A percentile compares a stretch with the other conserved stretches of the same genome.
These are phyloP conservation scores for Linnemannia elongata DNA, from an alignment of 192 early-diverging fungal species.

Conservation along the genomic window DNA sequence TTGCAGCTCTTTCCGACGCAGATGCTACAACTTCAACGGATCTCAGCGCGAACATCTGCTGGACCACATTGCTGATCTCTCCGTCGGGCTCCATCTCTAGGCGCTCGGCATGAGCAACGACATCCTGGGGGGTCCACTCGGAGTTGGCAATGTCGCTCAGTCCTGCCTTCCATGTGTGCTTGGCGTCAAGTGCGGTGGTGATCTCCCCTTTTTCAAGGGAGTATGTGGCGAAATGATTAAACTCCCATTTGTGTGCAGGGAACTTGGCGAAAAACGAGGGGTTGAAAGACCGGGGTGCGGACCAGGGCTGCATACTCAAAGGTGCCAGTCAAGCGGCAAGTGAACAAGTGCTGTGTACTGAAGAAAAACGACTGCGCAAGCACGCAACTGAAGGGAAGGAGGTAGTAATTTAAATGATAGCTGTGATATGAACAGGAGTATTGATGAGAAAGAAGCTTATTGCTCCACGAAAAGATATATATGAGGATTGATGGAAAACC, in stretches of 20 bases:
- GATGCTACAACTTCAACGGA: conserved; percentile 4
- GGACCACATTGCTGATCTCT: conserved; percentile 5
- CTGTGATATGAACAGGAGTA: too few relatives aligned
- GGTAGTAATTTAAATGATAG: too few relatives aligned
- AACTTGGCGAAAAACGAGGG: conserved; percentile 13
- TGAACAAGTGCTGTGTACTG: not conserved
- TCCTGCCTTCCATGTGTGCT: not conserved
- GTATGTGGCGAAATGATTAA: conserved; percentile 13
- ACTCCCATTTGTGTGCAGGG: conserved; percentile 20
- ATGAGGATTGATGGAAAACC: too few relatives aligned
- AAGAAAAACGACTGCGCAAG: not conserved
- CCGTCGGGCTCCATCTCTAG: conserved; percentile 13
- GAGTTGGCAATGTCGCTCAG: conserved; percentile 8
- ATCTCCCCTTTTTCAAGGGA: conserved; percentile 3
- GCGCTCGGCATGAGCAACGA: conserved; percentile 5
- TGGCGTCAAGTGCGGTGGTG: conserved; percentile 12
- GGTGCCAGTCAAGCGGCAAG: not conserved
- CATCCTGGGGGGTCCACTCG: conserved; percentile 13
- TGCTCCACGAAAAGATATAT: too few relatives aligned
- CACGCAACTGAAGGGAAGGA: not conserved
- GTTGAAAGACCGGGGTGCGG: conserved; percentile 3
- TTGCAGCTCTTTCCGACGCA: conserved; percentile 6
- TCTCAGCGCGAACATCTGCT: conserved; percentile 9
- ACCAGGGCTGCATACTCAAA: conserved; percentile 16
- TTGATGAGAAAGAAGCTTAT: too few relatives aligned